Evolutionary conservation across 2,329 filamentous ascomycete species (phyloP), one percentile per base, ranked within the genome.

Genomic region (Eurotiales sp.): DNA sequence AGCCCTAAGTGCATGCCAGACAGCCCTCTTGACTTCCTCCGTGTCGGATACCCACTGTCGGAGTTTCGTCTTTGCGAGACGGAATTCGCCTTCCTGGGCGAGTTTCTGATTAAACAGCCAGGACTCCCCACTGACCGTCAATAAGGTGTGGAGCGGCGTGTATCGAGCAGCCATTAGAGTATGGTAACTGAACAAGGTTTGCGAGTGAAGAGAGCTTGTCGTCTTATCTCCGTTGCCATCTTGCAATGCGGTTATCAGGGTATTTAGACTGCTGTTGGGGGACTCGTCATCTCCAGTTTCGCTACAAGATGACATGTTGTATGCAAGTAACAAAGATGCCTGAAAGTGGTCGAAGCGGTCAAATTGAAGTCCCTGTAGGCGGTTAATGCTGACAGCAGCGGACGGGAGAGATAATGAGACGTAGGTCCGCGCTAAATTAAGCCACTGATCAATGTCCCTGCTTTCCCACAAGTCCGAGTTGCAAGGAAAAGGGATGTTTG

Each of bases 81-180:
- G 56, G 42, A 68, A 69, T 32, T 67, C 61, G 4, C 56, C 51
- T 57, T 68, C 60, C 15, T 64, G 58, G 34, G 64, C 58, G 17
- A 69, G 53, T 53, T 68, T 69, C 44, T 60, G 61, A 41, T 65
- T 67, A 51, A 68, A 62, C 37, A 68, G 57, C 67, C 66, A 69
- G 3, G 65, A 68, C 54, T 69, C 65, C 25, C 66, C 65, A 41
- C 61, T 63, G n/a, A 68, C 65, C 5, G 63, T 61, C 27, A 70
- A 56, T 15, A 70, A 55, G 40, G 60, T 55, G 14, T 59, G 61
- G 34, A 70, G 50, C 7, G 66, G 67, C 3, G 61, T 61, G 53
- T 65, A 59, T 17, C 59, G 58, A 30, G 63, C 59, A 34, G 65
- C 63, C 14, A 62, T 57, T 30, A 64, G 52, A 1, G 61, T 58